Percentiles rank a stretch among this genome's conserved stretches.
Conservation (phyloP, 1,139 yeast genomes). For the Debaryomyces robertsiae region DNA sequence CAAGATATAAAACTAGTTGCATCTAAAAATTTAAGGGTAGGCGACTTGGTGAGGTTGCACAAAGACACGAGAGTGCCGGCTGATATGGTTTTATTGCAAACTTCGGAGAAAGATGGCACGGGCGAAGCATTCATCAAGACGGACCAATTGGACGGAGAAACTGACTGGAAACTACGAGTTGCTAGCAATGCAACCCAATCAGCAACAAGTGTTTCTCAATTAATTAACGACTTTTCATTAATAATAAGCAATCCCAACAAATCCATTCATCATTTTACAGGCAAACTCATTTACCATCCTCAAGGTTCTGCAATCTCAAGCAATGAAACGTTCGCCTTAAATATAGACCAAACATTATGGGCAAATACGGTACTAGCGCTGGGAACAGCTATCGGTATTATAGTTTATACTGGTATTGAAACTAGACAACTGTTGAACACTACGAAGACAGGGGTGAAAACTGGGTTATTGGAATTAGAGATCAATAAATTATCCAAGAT, state of each 20-base stretch:
- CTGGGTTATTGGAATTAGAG: slow-evolving; percentile 87
- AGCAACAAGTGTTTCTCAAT: slow-evolving; percentile 39
- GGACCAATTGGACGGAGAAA: slow-evolving; percentile 97
- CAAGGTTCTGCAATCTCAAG: slow-evolving; percentile 27
- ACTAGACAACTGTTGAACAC: slow-evolving; percentile 96
- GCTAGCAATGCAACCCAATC: slow-evolving; percentile 76
- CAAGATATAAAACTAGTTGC: slow-evolving; percentile 45
- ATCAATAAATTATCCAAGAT: slow-evolving; percentile 87
- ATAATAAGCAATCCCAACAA: slow-evolving; percentile 80
- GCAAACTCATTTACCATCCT: slow-evolving; percentile 57
- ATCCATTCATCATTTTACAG: slow-evolving; percentile 78
- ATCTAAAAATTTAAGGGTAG: slow-evolving; percentile 75
- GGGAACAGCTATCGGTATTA: slow-evolving; percentile 85
- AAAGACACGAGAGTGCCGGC: slow-evolving; percentile 92
- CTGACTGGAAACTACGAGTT: slow-evolving; percentile 94
- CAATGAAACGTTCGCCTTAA: slow-evolving; percentile 63
- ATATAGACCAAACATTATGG: slow-evolving; percentile 94
- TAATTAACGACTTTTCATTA: slow-evolving; percentile 49
- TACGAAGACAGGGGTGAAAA: slow-evolving; percentile 84
- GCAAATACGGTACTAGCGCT: slow-evolving; percentile 97
- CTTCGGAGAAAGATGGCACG: slow-evolving; percentile 63
- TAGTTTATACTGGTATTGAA: slow-evolving; percentile 87
- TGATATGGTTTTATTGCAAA: slow-evolving; percentile 80
- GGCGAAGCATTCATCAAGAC: slow-evolving; percentile 96
- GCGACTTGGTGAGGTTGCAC: slow-evolving; percentile 79